Evolutionary conservation across 164 flowering plant genomes (phyloP).

Genomic region (Kingdonia uniflora): DNA sequence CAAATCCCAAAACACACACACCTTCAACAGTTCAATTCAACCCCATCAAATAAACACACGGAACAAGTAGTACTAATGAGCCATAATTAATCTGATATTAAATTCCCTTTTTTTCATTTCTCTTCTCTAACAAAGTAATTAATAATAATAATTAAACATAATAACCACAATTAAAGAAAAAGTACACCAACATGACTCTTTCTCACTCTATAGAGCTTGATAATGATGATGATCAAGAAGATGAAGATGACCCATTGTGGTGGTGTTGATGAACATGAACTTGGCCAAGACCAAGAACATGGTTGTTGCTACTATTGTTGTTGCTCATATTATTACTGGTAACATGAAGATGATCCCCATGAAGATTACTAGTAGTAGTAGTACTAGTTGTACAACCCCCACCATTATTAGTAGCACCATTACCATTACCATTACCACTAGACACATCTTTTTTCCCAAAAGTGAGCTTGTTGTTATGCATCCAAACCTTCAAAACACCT

Average conservation of each 20-base stretch:
- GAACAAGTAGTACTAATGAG: no score
- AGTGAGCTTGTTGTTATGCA: slow-evolving; percentile 66
- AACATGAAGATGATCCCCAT: not conserved
- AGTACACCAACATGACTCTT: not conserved
- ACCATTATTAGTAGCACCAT: not conserved
- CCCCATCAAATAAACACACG: no score
- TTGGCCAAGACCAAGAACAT: not conserved
- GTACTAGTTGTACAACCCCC: not conserved
- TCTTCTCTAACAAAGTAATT: not conserved
- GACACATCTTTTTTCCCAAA: slow-evolving; percentile 26
- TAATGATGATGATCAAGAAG: no score
- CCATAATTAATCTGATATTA: no score
- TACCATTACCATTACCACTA: not conserved
- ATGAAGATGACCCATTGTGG: slow-evolving; percentile 29
- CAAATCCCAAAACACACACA: no score
- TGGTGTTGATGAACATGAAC: not conserved
- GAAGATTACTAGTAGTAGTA: not conserved
- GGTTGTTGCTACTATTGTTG: slow-evolving; percentile 6
- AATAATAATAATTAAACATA: not conserved
- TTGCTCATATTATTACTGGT: not conserved
- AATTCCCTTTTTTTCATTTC: no score
- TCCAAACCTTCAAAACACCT: slow-evolving; percentile 74
- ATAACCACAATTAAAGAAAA: not conserved
- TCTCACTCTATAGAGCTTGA: no score
- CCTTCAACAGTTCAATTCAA: no score